phyloP scores from a whole-genome alignment of 768 basidiomycete genomes.

The Lyophyllum shimeji region DNA sequence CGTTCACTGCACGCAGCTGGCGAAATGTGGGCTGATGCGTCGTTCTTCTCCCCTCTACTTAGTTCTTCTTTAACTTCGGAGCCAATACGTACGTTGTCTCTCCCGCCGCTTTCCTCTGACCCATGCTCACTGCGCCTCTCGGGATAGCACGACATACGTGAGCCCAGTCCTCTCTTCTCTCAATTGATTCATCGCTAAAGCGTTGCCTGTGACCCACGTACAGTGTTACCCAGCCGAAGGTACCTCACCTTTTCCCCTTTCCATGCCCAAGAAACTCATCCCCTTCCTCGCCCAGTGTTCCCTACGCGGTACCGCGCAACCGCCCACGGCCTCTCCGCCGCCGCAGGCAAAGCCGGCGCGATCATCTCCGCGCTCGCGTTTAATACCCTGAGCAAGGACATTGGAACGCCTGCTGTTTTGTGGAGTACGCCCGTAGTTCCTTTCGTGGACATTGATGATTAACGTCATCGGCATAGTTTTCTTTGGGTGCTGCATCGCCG shows the following conservation, averaged over 20 bases:
- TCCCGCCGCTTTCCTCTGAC: neutral
- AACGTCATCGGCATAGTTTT: conserved; percentile 45
- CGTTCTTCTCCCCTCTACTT: neutral
- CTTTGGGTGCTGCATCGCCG: conserved; percentile 60
- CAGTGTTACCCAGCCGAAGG: conserved; percentile 71
- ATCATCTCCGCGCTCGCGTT: conserved; percentile 77
- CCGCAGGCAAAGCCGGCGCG: conserved; percentile 72
- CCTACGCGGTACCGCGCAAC: conserved; percentile 73
- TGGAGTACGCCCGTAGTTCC: conserved; percentile 57
- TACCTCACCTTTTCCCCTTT: neutral
- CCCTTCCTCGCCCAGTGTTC: conserved; percentile 47
- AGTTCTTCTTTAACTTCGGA: conserved; percentile 85
- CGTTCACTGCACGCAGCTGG: neutral
- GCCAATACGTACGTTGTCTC: conserved; percentile 55
- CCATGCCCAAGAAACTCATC: neutral
- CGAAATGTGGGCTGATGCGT: neutral
- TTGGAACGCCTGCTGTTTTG: conserved; percentile 64
- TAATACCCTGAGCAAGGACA: conserved; percentile 56
- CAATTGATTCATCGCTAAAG: neutral
- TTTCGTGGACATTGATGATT: neutral
- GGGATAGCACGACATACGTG: conserved; percentile 51
- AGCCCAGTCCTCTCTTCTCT: neutral
- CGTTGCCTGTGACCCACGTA: neutral
- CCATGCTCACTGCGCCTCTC: neutral
- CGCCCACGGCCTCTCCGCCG: conserved; percentile 77